Evolutionary conservation across 176 grass and related monocot genomes (phyloP), one percentile per base, ranked within the genome.

Genomic region (Zoysia japonica): DNA sequence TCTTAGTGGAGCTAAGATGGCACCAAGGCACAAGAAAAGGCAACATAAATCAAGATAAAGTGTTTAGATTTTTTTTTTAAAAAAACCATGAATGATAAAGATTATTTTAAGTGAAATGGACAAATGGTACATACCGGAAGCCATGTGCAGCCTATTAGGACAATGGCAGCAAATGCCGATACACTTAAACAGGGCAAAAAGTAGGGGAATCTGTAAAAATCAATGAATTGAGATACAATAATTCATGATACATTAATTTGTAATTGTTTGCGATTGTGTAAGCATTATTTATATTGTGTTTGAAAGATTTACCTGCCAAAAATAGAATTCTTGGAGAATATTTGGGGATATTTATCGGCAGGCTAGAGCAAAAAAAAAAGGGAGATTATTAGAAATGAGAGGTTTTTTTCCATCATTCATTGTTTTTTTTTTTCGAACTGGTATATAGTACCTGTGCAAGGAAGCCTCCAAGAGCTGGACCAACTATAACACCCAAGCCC

Each of bases 401-500:
- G 11, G 8, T 64, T 7, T 1, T 66, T 11, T 1, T 40, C 12
- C 68, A 6, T 10, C 11, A 71, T 9, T 7, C 28, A 28, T 85
- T 6, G 5, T 48, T 19, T 6, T 6, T 43, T 12, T 60, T 49
- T 43, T 13, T 62, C 11, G 59, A 87, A 77, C 8, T 67, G 28
- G 28, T 28, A 7, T 28, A 35, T 28, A 56, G 2, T 68, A 97
- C 94, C 91, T 91, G 87, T 37, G 91, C 82, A 86, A 97, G 78
- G 81, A 82, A 97, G 36, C 94, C 94, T 82, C 94, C 91, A 65
- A 97, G 79, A 67, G 91, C 82, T 72, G 94, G 94, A 73, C 91
- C 94, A 57, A 97, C 9, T 64, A 93, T 80, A 62, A 97, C 62
- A 83, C 91, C 91, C 81, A 93, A 86, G 56, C 77, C 89, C 89